Evolutionary conservation across 176 grass and related monocot species (phyloP).

Genomic region (Lolium multiflorum): DNA sequence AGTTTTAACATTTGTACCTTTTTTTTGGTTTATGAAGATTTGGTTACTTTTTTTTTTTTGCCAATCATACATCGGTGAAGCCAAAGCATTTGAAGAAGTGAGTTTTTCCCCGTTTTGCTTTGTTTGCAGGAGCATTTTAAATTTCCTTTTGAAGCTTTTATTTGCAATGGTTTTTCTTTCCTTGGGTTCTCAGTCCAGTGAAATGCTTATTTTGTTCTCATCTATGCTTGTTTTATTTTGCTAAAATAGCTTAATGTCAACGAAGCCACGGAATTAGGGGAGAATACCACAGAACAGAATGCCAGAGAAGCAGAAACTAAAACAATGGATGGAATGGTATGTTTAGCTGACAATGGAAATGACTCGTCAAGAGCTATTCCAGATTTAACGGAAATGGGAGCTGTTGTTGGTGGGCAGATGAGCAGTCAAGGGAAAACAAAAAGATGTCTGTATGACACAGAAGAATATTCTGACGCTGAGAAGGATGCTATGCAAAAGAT

Average conservation of each 20-base stretch:
- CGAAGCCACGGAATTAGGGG: not conserved
- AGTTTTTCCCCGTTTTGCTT: not conserved
- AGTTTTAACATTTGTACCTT: not conserved
- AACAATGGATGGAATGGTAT: not conserved
- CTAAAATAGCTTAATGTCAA: slow-evolving; percentile 26
- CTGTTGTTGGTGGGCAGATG: not conserved
- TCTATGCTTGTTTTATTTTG: not conserved
- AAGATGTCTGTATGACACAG: not conserved
- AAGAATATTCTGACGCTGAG: slow-evolving; percentile 51
- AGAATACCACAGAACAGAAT: slow-evolving; percentile 21
- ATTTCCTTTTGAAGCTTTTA: not conserved
- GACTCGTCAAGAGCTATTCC: not conserved
- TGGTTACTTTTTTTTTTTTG: not conserved
- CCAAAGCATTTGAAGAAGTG: not conserved
- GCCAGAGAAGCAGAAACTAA: slow-evolving; percentile 3
- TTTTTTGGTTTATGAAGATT: not conserved
- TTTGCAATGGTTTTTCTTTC: slow-evolving; percentile 1
- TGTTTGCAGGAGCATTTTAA: not conserved
- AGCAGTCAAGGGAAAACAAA: slow-evolving; percentile 16
- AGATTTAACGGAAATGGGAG: not conserved
- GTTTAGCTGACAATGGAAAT: not conserved
- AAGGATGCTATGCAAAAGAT: slow-evolving; percentile 63
- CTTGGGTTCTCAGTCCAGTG: not conserved
- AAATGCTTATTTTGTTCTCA: slow-evolving; percentile 23
- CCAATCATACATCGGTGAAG: not conserved